phyloP scores from a whole-genome alignment of 257 asterid species.

The Oldenlandia corymbosa region DNA sequence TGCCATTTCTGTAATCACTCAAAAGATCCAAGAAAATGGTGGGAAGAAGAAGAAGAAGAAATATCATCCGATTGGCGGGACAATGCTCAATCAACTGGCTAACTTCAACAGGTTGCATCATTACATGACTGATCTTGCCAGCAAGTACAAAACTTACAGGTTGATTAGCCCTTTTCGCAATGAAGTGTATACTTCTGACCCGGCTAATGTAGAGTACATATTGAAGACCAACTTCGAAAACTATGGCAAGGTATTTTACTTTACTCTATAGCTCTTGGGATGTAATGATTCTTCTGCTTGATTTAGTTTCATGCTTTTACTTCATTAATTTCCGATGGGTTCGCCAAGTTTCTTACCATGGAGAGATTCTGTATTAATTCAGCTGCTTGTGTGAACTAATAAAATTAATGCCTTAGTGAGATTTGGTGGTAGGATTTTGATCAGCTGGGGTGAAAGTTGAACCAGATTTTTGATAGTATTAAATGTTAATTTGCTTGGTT shows the following conservation, averaged over 20 bases:
- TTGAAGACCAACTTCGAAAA: constrained; percentile 58
- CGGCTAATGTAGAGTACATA: constrained; percentile 57
- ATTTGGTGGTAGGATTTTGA: too few relatives aligned
- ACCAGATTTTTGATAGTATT: background rate
- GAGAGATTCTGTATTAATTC: too few relatives aligned
- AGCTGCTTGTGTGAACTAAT: background rate
- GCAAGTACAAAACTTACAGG: constrained; percentile 49
- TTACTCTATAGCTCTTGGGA: background rate
- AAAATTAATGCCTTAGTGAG: background rate
- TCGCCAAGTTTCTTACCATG: too few relatives aligned
- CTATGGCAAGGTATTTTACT: constrained; percentile 68
- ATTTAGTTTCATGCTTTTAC: background rate
- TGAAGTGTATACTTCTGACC: constrained; percentile 62
- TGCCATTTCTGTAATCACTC: constrained; percentile 15
- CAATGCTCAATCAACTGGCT: constrained; percentile 42
- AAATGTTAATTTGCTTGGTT: background rate
- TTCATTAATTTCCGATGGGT: background rate
- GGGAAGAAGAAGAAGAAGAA: constrained; percentile 27
- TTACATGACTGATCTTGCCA: constrained; percentile 62
- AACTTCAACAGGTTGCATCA: constrained; percentile 57
- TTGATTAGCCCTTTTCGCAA: constrained; percentile 41
- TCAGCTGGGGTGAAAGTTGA: background rate
- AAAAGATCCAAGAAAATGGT: constrained; percentile 19
- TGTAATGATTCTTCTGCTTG: background rate
- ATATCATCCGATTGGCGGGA: constrained; percentile 65